Evolutionary conservation across 179 eudicot species (phyloP), one percentile per base, ranked within the genome.

Genomic region (Spinacia oleracea): DNA sequence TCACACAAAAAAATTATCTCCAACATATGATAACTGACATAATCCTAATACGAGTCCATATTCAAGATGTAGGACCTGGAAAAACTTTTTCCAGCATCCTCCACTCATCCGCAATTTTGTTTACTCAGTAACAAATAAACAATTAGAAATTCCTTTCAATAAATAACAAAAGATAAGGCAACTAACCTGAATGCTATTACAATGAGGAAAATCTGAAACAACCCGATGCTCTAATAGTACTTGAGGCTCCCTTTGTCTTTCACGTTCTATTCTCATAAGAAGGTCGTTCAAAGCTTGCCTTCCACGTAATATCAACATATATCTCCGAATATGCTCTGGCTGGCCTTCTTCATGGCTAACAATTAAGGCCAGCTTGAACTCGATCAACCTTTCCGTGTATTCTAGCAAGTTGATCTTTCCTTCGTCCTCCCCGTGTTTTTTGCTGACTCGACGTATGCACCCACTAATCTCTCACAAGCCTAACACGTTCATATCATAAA

Each of bases 381-480:
- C 51, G 89, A 55, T 84, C 88, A 78, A 34, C 90, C 79, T 83
- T 86, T 70, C 77, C 42, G 71, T 78, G 83, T 34, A 65, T 38
- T 50, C 75, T 82, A 81, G 79, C 70, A 79, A 35, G 81, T 68
- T 84, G 96, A 74, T 87, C 91, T 77, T 90, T 90, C 89, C 93
- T 93, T 46, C 90, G 84, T 43, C 87, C 86, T 75, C 81, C 86
- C 40, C 88, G 93, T 63, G 91, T 71, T 83, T 98, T 90, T 66
- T 92, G 94, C 78, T 93, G 98, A 81, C 97, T 94, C 12, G 95
- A 86, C 96, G 91, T 91, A 73, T 94, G 99, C 83, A 96, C 95
- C 98, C 96, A 96, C 83, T n/a, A n/a, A n/a, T 94, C 97, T 88
- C 99, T 90, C 60, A 92, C 99, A 76, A 92, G 87, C 84, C 99